These are phyloP conservation scores for Zygosaccharomyces lentus DNA, from an alignment of 805 yeast genomes.

Conservation along the genomic window DNA sequence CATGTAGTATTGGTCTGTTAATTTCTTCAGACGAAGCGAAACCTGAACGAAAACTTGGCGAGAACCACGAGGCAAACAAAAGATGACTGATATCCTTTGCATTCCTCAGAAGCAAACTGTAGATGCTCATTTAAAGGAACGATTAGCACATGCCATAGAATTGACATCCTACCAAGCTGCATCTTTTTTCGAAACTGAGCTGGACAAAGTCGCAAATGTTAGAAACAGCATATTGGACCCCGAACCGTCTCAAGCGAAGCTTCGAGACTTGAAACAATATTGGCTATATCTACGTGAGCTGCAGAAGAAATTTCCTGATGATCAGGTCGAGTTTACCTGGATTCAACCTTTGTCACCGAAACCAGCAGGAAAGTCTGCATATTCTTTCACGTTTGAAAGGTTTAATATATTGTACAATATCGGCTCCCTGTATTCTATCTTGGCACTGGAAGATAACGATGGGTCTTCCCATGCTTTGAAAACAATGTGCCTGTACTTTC, in stretches of 20 bases:
- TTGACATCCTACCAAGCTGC: conserved; percentile 45
- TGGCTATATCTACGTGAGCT: conserved; percentile 43
- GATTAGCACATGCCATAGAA: conserved; percentile 43
- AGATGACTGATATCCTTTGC: conserved; percentile 42
- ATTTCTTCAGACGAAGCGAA: not conserved
- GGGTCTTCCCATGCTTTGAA: conserved; percentile 52
- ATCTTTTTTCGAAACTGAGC: conserved; percentile 39
- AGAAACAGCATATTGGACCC: conserved; percentile 42
- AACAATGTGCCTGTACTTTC: conserved; percentile 59
- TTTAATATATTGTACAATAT: conserved; percentile 63
- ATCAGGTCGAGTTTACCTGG: conserved; percentile 66
- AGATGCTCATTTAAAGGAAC: conserved; percentile 39
- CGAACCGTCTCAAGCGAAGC: conserved; percentile 36
- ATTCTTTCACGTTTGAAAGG: conserved; percentile 56
- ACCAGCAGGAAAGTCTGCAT: conserved; percentile 44
- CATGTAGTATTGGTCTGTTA: not conserved
- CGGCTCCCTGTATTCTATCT: conserved; percentile 57
- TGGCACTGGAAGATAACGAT: conserved; percentile 47
- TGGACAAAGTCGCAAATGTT: conserved; percentile 41
- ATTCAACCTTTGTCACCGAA: conserved; percentile 59
- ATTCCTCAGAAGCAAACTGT: conserved; percentile 50
- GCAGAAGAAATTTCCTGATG: conserved; percentile 57
- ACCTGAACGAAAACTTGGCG: not conserved
- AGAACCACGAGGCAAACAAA: not conserved
- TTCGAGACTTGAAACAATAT: conserved; percentile 43